Conservation (phyloP, 345 rosid genomes). For the Firmiana major region DNA sequence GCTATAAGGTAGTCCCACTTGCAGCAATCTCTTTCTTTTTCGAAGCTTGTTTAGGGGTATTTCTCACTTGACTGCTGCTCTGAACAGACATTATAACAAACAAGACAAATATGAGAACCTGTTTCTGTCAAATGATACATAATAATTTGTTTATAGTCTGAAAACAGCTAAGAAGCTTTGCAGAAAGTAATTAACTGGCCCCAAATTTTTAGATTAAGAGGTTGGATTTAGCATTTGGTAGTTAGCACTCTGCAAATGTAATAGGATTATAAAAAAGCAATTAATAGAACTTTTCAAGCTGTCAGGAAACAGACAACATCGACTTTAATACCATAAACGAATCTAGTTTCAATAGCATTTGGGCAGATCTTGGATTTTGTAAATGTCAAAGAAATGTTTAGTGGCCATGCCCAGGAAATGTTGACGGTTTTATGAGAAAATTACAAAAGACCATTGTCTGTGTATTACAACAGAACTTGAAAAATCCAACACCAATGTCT, state of each 20-base stretch:
- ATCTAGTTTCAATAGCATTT: background rate
- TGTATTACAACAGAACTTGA: background rate
- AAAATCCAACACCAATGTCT: background rate
- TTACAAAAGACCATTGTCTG: background rate
- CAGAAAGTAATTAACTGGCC: background rate
- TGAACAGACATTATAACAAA: background rate
- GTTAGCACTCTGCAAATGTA: too few relatives aligned
- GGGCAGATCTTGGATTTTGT: background rate
- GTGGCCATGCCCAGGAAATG: too few relatives aligned
- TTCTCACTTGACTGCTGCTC: background rate
- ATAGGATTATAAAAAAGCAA: too few relatives aligned
- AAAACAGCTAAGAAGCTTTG: background rate
- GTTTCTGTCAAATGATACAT: background rate
- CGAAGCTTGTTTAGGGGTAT: background rate
- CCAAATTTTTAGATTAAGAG: background rate
- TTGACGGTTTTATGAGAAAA: too few relatives aligned
- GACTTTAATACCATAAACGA: background rate
- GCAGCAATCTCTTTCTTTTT: background rate
- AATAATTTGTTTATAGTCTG: background rate
- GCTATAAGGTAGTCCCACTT: background rate
- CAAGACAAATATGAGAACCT: background rate
- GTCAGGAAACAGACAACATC: background rate
- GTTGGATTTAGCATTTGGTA: background rate
- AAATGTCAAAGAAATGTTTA: too few relatives aligned
- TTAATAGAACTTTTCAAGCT: too few relatives aligned